phyloP scores from a whole-genome alignment of 129 eudicot species.

The Silybum marianum region DNA sequence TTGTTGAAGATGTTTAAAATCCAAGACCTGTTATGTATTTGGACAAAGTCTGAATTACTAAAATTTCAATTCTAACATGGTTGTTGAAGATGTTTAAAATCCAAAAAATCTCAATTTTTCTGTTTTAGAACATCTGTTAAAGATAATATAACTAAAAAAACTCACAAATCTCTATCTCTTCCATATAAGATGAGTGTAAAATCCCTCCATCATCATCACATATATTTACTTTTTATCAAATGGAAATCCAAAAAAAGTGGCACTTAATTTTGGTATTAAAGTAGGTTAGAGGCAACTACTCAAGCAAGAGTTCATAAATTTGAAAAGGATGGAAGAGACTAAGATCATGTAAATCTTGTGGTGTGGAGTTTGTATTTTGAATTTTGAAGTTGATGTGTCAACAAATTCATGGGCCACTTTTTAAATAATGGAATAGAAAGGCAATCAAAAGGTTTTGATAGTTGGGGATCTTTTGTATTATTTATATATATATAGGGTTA shows the following conservation, averaged over 20 bases:
- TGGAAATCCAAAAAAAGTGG: neutral
- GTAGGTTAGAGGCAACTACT: constrained; percentile 23
- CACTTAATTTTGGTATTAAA: constrained; percentile 12
- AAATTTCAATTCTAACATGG: no score
- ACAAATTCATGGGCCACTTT: constrained; percentile 25
- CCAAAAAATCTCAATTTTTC: no score
- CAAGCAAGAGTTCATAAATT: constrained; percentile 19
- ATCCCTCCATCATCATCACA: neutral
- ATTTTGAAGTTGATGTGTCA: constrained; percentile 31
- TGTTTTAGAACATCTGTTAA: no score
- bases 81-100: no score
- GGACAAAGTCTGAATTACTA: no score
- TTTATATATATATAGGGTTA: constrained; percentile 2
- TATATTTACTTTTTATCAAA: neutral
- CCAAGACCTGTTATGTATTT: no score
- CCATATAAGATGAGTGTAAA: neutral
- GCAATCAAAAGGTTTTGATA: neutral
- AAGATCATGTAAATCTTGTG: constrained; percentile 30
- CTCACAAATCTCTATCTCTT: no score
- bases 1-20: no score
- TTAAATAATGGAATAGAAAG: constrained; percentile 19
- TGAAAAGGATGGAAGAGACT: constrained; percentile 25
- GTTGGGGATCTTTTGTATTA: constrained; percentile 7
- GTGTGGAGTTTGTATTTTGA: constrained; percentile 10
- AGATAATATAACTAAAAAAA: no score